These are phyloP conservation scores for Phytophthora multivora DNA, from an alignment of 352 stramenopile genomes.

Conservation along the genomic window DNA sequence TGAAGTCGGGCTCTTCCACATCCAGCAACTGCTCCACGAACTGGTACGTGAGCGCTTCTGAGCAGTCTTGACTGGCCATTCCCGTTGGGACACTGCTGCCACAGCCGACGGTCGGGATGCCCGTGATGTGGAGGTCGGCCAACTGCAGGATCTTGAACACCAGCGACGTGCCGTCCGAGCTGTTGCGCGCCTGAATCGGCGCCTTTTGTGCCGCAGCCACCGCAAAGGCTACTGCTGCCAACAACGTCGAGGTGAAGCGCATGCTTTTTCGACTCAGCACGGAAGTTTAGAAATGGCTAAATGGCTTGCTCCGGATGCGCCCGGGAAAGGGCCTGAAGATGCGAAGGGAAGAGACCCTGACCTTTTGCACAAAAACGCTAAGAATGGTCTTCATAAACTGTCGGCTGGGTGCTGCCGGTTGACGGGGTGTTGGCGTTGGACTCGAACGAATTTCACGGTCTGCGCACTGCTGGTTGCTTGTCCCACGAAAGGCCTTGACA, in stretches of 20 bases:
- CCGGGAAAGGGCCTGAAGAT: slow-evolving; percentile 1
- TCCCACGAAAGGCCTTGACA: background rate
- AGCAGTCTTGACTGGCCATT: slow-evolving; percentile 42
- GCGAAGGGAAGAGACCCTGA: background rate
- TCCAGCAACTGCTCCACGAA: slow-evolving; percentile 63
- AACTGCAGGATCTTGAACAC: slow-evolving; percentile 66
- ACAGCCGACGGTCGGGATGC: slow-evolving; percentile 42
- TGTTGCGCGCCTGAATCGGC: slow-evolving; percentile 26
- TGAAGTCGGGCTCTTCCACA: slow-evolving; percentile 52
- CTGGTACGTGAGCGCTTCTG: slow-evolving; percentile 43
- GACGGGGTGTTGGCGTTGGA: slow-evolving; percentile 17
- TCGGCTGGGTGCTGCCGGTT: slow-evolving; percentile 1
- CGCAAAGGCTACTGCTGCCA: background rate
- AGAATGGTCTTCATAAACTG: slow-evolving; percentile 6
- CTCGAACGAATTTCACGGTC: slow-evolving; percentile 4
- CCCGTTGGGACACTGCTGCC: slow-evolving; percentile 18
- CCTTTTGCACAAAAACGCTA: slow-evolving; percentile 9
- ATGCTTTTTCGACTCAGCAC: slow-evolving; percentile 10
- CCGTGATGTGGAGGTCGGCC: slow-evolving; percentile 59
- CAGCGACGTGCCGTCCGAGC: slow-evolving; percentile 27
- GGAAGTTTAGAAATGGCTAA: slow-evolving; percentile 30
- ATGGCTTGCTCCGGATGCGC: slow-evolving; percentile 20
- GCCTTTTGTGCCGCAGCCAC: slow-evolving; percentile 13
- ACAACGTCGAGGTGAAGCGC: slow-evolving; percentile 9
- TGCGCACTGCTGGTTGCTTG: slow-evolving; percentile 1